phyloP scores from a whole-genome alignment of 306 rosid species.

The Acacia crassicarpa region DNA sequence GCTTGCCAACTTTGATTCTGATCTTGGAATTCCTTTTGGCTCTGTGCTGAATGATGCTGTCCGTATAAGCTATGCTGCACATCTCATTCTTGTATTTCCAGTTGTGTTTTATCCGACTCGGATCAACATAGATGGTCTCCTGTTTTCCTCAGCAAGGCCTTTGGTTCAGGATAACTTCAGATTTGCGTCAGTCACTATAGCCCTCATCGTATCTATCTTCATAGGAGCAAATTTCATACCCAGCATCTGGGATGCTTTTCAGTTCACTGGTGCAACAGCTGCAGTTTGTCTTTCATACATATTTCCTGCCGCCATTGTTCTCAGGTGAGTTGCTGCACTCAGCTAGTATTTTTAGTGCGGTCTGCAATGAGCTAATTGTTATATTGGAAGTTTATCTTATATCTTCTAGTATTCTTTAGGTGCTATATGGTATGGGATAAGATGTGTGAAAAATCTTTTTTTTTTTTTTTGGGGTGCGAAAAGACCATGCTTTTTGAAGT shows the following conservation, averaged over 20 bases:
- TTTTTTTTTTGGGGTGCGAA: not conserved
- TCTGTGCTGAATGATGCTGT: conserved; percentile 81
- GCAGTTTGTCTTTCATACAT: conserved; percentile 53
- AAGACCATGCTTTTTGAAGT: not conserved
- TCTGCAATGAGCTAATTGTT: not conserved
- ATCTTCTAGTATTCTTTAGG: not conserved
- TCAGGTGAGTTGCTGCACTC: conserved; percentile 37
- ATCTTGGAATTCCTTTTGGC: conserved; percentile 84
- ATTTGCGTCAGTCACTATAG: conserved; percentile 63
- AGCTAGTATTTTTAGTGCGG: not conserved
- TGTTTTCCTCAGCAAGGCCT: conserved; percentile 67
- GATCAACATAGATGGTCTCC: conserved; percentile 81
- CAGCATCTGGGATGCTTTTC: conserved; percentile 79
- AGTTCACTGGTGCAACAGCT: conserved; percentile 55
- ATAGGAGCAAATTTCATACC: conserved; percentile 70
- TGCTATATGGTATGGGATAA: not conserved
- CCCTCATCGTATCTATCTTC: conserved; percentile 45
- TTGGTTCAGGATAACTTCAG: conserved; percentile 68
- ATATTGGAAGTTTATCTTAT: not conserved
- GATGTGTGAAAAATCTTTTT: not conserved
- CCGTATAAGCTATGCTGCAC: conserved; percentile 86
- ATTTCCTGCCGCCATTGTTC: conserved; percentile 46
- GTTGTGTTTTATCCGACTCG: conserved; percentile 82
- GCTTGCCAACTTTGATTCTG: conserved; percentile 83
- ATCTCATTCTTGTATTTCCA: conserved; percentile 96